Evolutionary conservation across 2,329 filamentous ascomycete species (phyloP), one percentile per base, ranked within the genome.

Genomic region (Diaporthe ilicicola): DNA sequence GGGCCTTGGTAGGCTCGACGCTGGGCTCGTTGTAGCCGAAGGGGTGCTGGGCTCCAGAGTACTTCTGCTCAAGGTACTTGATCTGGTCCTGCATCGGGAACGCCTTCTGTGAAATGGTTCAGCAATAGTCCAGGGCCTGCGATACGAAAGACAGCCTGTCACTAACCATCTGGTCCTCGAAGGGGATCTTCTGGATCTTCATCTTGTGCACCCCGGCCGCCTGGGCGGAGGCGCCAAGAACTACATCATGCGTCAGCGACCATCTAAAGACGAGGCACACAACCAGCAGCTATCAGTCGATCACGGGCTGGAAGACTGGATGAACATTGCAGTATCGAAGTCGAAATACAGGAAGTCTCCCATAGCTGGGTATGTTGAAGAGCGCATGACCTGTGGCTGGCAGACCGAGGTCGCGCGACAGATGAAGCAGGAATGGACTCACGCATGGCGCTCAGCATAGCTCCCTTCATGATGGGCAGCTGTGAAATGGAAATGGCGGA

Each of bases 151-250:
- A 44, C 50, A 50, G 54, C 10, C 10, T 3, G 24, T 37, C 72
- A 87, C 93, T 81, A 86, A 97, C 95, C 79, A 99, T 90, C 87
- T 98, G 96, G 82, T 98, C 94, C 62, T 91, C 89, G 72, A 99
- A 87, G 76, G 96, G 92, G 74, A 98, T 86, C 92, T 99, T 99
- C 89, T 98, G 93, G 79, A 99, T 92, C 89, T 97, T 96, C 89
- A 98, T 92, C 89, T 94, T 97, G 90, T 98, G 94, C 76, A 97
- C 88, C 79, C 91, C 94, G 77, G 94, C 95, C 64, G 71, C 71
- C 81, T 93, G 89, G 81, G 93, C 93, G 81, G 92, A 91, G 86
- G 93, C 93, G 69, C 71, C 71, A 44, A 73, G 13, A 39, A 73
- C 71, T 73, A 53, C 50, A 65, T 69, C 55, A 71, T 68, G 34